Base-by-base conservation (phyloP, 2,329 filamentous ascomycete species). In the Botryotinia convoluta region DNA sequence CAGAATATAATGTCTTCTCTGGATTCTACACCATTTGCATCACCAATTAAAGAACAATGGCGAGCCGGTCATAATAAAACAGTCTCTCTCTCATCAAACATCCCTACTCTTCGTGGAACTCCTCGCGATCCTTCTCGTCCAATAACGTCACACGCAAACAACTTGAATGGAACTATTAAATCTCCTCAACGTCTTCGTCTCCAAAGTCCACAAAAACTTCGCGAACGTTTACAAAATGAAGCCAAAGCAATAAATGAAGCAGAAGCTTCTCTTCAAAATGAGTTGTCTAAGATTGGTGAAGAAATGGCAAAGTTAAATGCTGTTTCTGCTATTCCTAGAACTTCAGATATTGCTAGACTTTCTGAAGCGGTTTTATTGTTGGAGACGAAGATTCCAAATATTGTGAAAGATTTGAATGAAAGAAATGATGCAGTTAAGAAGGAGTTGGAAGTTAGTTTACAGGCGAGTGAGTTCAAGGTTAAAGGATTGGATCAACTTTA, bases 401-500 rank as follows among this genome's bases (percentile, higher is more conserved):
- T 90, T 22, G 83, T 91, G 62, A 84, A 86, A 14, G 88, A 91
- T 39, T 83, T 94, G 62, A 86, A 85, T 18, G 85, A 87, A 22
- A 88, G 89, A 65, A 90, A 93, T 68, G 85, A 87, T 12, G 83
- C 86, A 6, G 86, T 97, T 69, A 89, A 92, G 74, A 85, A 85
- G 44, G 94, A 97, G 76, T 84, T 97, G 77, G 90, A 93, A 60
- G 89, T 85, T 32, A 91, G 90, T 1, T 85, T 97, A 22, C 87
- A 89, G 78, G 90, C 93, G 2, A 90, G 89, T 22, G 94, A 98
- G 81, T 88, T 87, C 74, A 95, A 96, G 78, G 91, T 91, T 74
- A 92, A 91, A 78, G 92, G 92, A 59, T 89, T 98, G 71, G 95
- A 98, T 81, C 93, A 97, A 82, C 85, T 97, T 69, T 97, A 97